Base-by-base conservation (phyloP, 176 grass and related monocot genomes). In the Phragmites australis region DNA sequence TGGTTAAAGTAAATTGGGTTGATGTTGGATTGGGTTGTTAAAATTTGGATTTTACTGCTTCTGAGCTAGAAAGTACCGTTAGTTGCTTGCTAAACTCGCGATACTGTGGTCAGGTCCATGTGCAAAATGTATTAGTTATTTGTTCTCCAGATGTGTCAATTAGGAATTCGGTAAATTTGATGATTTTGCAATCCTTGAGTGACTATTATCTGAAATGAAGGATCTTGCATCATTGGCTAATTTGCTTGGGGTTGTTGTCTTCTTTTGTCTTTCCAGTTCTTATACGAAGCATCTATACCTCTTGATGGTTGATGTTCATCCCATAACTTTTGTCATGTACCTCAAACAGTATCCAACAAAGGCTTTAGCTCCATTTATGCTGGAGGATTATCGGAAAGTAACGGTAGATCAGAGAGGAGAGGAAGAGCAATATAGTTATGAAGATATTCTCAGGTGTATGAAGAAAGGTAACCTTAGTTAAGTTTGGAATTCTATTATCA, bases 351-450 rank as follows among this genome's bases (percentile, higher is more conserved):
- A 93, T 86, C 95, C 95, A 46, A 98, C 95, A 73, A 98, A 94
- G 77, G 92, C 95, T 74, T 88, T 98, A 89, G 92, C 95, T 65
- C 95, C 95, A 74, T 67, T 98, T 68, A 94, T 98, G 95, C 88
- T 98, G 30, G 90, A 98, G 85, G 95, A 98, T 80, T 94, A 98
- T 62, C 84, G 83, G 9, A 98, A 98, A 74, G 89, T 97, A 30
- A 83, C 90, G 63, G 86, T 94, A 54, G 89, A 94, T 68, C 85
- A 77, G 27, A 88, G 94, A 85, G 94, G 94, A 68, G 78, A 94
- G 60, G 87, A 91, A 83, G 90, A 94, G 37, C 83, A 89, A 81
- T 98, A 85, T 87, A 98, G 68, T 57, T 89, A 77, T 64, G 81
- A 91, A 70, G 80, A 98, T 75, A 98, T 98, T 78, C 37, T 85